Evolutionary conservation across 2,329 filamentous ascomycete species (phyloP), one percentile per base, ranked within the genome.

Genomic region (Claviceps cyperi): DNA sequence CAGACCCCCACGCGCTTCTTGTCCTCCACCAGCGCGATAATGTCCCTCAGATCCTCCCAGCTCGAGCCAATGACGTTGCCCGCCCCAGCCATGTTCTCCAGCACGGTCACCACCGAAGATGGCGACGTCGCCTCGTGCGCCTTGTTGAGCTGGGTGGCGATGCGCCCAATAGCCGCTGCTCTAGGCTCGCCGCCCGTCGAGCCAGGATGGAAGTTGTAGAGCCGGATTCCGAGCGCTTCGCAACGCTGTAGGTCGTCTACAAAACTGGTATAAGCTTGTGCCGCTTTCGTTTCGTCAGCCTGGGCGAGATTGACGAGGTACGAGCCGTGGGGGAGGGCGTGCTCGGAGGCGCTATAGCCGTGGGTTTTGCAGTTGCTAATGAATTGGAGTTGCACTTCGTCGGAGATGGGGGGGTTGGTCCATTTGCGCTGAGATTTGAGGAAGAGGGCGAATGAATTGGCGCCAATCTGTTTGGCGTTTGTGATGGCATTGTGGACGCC

Each of bases 191-290:
- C 81, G 51, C 84, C 84, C 1, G 84, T 84, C 51, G 83, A 90
- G 19, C 92, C 92, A 0, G 92, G 92, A 63, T 98, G 92, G 69
- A 98, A 97, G 67, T 98, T 98, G 72, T 97, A 98, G n/a, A 96
- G 75, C 54, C 70, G 75, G 60, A 98, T 95, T 1, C 89, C 88
- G 0, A 98, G 78, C 44, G 76, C 74, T 61, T 95, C 86, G 65
- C 92, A 97, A 9, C 92, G 81, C 47, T 78, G 71, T 1, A 98
- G 73, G 64, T 98, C 92, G 59, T 98, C 90, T 15, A 94, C 62
- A 65, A 98, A 98, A 51, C 81, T 79, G 39, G 72, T 75, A 62
- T 94, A 96, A 1, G 90, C 90, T 69, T 97, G 89, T 48, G 80
- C 76, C 2, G 89, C 86, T 64, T 94, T 94, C 39, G 75, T 76